Evolutionary conservation across 352 stramenopile species (phyloP), one percentile per base, ranked within the genome.

Genomic region (Globisporangium cederbergense): DNA sequence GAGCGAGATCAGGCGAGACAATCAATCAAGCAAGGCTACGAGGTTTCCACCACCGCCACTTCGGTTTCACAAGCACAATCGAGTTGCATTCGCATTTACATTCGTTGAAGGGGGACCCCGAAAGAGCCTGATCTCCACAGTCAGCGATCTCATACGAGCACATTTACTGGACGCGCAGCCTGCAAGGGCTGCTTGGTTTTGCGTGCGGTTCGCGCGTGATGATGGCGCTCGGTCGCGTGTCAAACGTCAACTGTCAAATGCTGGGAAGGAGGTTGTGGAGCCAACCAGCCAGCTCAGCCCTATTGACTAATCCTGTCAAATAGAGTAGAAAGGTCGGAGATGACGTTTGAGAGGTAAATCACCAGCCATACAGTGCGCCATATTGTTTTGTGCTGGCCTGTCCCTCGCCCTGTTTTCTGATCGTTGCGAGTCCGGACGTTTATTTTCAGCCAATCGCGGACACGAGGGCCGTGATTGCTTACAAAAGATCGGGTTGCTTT

Each of bases 231-330:
- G 16, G 42, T n/a, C 42, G 42, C 20, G 45, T 20, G 45, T 25
- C 45, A 28, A 28, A 28, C 25, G 25, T 28, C 25, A 28, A 28
- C 25, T 28, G 25, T 28, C 25, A 28, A 28, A 28, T 28, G 25
- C 25, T 28, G 25, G 25, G 25, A 28, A 28, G 25, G 25, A 28
- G 1, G 25, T 28, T 28, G 25, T 28, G 25, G 25, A 28, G 25
- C 25, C 25, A 28, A 28, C 25, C 25, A 28, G 25, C 25, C 25
- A 28, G 25, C 25, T 28, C 25, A 28, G 25, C 25, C 25, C 25
- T 28, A 28, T 28, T 28, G 25, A 28, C 25, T 45, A 58, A 58
- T 58, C 52, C 52, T 58, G 9, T 13, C 18, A 13, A 58, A 58
- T 3, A 9, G 30, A 32, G 42, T 45, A 18, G 13, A 3, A 9